A percentile compares a stretch with the other conserved stretches of the same genome.
These are phyloP conservation scores for Phytophthora quininea DNA, from an alignment of 352 stramenopile species.

Conservation along the genomic window DNA sequence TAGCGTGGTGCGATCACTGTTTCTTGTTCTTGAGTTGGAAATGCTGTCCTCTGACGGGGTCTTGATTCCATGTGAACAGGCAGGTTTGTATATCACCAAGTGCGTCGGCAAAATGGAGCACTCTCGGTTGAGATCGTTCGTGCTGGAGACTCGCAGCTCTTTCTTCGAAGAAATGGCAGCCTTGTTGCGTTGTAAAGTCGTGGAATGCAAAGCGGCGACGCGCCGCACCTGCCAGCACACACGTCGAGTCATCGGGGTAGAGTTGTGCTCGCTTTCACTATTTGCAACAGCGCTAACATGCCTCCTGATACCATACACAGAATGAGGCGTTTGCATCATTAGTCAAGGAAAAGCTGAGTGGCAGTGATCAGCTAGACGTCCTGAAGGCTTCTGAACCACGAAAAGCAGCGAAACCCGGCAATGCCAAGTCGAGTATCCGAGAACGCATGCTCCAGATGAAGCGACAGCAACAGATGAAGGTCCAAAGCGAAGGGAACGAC, in stretches of 20 bases:
- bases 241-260: constrained; percentile 57
- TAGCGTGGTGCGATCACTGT: constrained; percentile 36
- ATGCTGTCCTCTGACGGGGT: neutral
- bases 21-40: neutral
- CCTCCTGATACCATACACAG: constrained; percentile 26
- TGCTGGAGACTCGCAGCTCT: constrained; percentile 42
- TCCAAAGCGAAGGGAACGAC: constrained; percentile 35
- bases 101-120: constrained; percentile 58
- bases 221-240: constrained; percentile 53
- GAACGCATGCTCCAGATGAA: constrained; percentile 65
- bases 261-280: neutral
- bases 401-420: constrained; percentile 34
- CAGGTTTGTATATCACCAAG: constrained; percentile 57
- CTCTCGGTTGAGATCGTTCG: constrained; percentile 42
- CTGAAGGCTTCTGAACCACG: constrained; percentile 65
- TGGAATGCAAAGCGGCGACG: constrained; percentile 70
- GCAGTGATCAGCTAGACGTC: constrained; percentile 58
- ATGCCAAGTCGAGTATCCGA: constrained; percentile 53
- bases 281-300: constrained; percentile 4
- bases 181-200: constrained; percentile 72
- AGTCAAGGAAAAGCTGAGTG: constrained; percentile 64
- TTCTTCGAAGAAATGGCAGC: constrained; percentile 63
- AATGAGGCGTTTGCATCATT: constrained; percentile 55
- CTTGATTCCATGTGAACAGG: constrained; percentile 16
- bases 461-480: constrained; percentile 34